Percentiles rank a stretch among this genome's conserved stretches.
phyloP scores from a whole-genome alignment of 805 yeast genomes.

The Zygosaccharomyces gambellarensis region DNA sequence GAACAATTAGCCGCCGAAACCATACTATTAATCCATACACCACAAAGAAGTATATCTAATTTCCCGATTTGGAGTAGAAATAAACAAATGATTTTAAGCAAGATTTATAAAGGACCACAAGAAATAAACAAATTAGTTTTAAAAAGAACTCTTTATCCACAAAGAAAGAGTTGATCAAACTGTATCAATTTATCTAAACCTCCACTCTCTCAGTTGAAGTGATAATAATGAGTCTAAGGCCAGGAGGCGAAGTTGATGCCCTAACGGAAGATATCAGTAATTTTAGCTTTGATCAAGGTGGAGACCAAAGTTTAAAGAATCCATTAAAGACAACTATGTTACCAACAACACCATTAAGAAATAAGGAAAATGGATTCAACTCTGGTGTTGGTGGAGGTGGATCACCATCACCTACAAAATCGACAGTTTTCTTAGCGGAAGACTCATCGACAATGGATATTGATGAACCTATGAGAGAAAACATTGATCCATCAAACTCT shows the following conservation, averaged over 20 bases:
- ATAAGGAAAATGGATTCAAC: constrained; percentile 15
- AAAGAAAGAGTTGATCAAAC: not conserved
- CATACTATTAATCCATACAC: constrained; percentile 3
- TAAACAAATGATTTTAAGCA: constrained; percentile 7
- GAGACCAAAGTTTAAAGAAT: constrained; percentile 11
- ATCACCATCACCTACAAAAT: constrained; percentile 32
- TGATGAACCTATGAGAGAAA: constrained; percentile 27
- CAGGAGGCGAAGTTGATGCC: constrained; percentile 31
- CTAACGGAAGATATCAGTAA: constrained; percentile 35
- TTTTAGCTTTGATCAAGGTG: constrained; percentile 27
- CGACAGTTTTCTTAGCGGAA: constrained; percentile 24
- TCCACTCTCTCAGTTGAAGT: not conserved
- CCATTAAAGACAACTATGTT: constrained; percentile 13
- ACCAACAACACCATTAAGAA: constrained; percentile 17
- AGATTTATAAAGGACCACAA: constrained; percentile 4
- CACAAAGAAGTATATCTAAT: not conserved
- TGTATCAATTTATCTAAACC: not conserved
- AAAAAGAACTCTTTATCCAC: not conserved
- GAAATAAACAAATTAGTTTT: not conserved
- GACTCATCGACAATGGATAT: constrained; percentile 34
- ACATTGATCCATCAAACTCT: constrained; percentile 27
- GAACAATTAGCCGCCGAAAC: not conserved
- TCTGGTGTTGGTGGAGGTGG: constrained; percentile 17
- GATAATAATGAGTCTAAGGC: constrained; percentile 23
- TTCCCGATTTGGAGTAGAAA: constrained; percentile 10